phyloP scores from a whole-genome alignment of 768 basidiomycete species.

The Boletus barrowsii region DNA sequence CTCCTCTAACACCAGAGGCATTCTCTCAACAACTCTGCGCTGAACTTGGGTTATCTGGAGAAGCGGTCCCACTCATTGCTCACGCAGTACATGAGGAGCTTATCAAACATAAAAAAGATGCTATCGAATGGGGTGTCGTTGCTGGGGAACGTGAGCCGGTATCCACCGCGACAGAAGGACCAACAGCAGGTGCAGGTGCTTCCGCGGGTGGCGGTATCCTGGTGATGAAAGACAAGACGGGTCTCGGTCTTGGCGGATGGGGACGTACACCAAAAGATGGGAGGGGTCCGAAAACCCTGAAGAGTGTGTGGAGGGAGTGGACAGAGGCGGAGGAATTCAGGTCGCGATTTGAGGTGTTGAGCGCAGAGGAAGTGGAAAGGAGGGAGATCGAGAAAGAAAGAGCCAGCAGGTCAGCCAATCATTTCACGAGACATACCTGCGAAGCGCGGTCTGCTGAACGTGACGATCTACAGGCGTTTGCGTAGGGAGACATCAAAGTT shows the following conservation, averaged over 20 bases:
- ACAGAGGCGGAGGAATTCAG: slow-evolving; percentile 85
- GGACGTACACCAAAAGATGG: slow-evolving; percentile 76
- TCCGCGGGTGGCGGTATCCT: slow-evolving; percentile 37
- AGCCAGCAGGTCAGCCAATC: slow-evolving; percentile 54
- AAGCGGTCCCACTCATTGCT: slow-evolving; percentile 84
- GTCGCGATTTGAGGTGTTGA: slow-evolving; percentile 84
- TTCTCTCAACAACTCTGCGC: slow-evolving; percentile 78
- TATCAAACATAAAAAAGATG: slow-evolving; percentile 92
- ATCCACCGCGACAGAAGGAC: slow-evolving; percentile 17
- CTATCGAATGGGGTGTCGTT: slow-evolving; percentile 90
- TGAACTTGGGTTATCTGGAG: slow-evolving; percentile 86
- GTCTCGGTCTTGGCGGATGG: slow-evolving; percentile 71
- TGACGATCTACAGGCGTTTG: slow-evolving; percentile 43
- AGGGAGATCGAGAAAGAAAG: slow-evolving; percentile 86
- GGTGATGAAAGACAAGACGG: slow-evolving; percentile 79
- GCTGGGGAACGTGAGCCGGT: slow-evolving; percentile 47
- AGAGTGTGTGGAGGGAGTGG: slow-evolving; percentile 96
- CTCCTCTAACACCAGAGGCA: slow-evolving; percentile 81
- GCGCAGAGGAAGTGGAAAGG: slow-evolving; percentile 86
- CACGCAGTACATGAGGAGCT: slow-evolving; percentile 96
- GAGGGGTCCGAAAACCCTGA: slow-evolving; percentile 74
- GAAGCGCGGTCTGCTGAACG: not conserved
- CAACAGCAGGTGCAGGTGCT: slow-evolving; percentile 2
- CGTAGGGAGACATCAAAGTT: slow-evolving; percentile 67
- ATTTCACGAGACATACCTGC: not conserved